phyloP scores from a whole-genome alignment of 2,329 filamentous ascomycete species.

The Alternaria arborescens region DNA sequence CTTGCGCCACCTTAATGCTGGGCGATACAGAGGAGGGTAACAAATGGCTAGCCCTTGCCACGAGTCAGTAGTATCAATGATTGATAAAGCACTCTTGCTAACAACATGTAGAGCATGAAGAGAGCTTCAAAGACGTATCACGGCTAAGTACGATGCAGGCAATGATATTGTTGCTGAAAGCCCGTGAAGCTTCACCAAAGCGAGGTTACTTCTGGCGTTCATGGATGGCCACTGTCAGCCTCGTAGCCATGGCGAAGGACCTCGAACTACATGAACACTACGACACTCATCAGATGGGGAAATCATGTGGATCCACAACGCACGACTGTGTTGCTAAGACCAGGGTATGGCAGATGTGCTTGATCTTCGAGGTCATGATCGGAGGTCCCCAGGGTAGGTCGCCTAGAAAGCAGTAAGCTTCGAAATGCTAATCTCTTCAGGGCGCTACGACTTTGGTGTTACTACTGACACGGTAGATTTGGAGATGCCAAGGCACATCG shows the following conservation, averaged over 20 bases:
- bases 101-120: constrained; percentile 74
- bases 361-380: constrained; percentile 89
- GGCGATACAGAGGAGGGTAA: constrained; percentile 85
- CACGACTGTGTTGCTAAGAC: constrained; percentile 85
- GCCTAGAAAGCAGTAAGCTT: neutral
- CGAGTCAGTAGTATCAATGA: constrained; percentile 66
- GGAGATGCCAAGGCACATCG: constrained; percentile 67
- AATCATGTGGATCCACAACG: constrained; percentile 71
- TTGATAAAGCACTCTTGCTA: constrained; percentile 17
- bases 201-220: constrained; percentile 96
- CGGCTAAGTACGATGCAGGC: constrained; percentile 92
- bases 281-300: constrained; percentile 76
- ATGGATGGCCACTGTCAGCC: constrained; percentile 94
- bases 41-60: constrained; percentile 91
- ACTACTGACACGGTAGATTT: constrained; percentile 80
- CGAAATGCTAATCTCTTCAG: constrained; percentile 27
- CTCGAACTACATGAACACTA: constrained; percentile 88
- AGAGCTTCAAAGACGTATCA: constrained; percentile 92
- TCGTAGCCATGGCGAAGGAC: constrained; percentile 92
- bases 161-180: constrained; percentile 85
- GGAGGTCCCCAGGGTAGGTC: constrained; percentile 85
- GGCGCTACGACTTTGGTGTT: constrained; percentile 80
- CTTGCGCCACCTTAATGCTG: constrained; percentile 82
- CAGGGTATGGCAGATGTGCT: constrained; percentile 87
- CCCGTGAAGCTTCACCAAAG: constrained; percentile 88